Evolutionary conservation across 2,329 filamentous ascomycete species (phyloP).

Genomic region (Aspergillus candidus): DNA sequence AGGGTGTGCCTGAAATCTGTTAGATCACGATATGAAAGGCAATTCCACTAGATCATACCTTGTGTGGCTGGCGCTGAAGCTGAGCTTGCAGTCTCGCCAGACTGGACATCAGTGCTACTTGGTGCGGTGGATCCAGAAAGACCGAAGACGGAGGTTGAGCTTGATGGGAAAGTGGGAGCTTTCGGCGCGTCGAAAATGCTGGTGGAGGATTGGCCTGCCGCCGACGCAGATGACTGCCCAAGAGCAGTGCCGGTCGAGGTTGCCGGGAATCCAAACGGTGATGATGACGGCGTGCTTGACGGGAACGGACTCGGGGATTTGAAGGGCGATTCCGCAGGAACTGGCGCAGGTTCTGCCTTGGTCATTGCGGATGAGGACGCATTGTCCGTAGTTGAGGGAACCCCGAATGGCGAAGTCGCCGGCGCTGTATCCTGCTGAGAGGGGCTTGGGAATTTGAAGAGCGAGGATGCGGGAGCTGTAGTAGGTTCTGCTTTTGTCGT

Average conservation of each 20-base stretch:
- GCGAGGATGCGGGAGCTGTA: background rate
- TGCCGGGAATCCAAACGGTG: conserved; percentile 4
- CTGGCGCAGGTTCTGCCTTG: too few relatives aligned
- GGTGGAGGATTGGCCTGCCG: conserved; percentile 11
- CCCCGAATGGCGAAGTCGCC: background rate
- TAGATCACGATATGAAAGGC: background rate
- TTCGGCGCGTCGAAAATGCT: conserved; percentile 12
- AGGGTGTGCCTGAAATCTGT: conserved; percentile 4
- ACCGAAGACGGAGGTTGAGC: conserved; percentile 8
- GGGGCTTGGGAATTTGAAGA: conserved; percentile 5
- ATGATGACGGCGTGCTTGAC: conserved; percentile 4
- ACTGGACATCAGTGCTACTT: background rate
- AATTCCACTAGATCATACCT: conserved; percentile 7
- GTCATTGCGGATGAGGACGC: too few relatives aligned
- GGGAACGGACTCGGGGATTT: conserved; percentile 1
- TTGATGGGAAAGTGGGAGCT: background rate
- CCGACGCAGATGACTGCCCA: conserved; percentile 3
- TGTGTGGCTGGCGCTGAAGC: conserved; percentile 6
- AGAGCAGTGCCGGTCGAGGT: background rate
- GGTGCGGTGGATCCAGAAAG: background rate
- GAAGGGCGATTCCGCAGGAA: too few relatives aligned
- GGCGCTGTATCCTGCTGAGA: background rate
- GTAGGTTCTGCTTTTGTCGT: too few relatives aligned
- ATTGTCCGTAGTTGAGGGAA: background rate
- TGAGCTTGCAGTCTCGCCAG: background rate